Conservation (phyloP, 2,329 filamentous ascomycete genomes). For the Exophiala phaeomuriformis region DNA sequence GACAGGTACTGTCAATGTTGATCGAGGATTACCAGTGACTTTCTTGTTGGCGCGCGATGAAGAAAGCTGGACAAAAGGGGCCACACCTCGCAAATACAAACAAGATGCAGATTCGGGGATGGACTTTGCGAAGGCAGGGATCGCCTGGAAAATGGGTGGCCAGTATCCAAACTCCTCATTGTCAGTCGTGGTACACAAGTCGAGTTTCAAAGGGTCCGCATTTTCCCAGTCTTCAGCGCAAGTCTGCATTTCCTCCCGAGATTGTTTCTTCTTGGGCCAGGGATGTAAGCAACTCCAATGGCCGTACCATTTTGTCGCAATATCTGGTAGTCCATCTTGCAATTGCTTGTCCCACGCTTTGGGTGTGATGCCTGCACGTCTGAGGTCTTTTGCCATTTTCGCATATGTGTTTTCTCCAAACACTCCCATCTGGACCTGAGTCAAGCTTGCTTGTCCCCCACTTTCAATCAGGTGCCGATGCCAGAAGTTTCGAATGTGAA, state of each 20-base stretch:
- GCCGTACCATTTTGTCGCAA: conserved; percentile 22
- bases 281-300: conserved; percentile 34
- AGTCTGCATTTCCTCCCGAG: conserved; percentile 31
- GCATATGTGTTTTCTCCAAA: conserved; percentile 24
- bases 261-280: conserved; percentile 24
- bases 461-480: conserved; percentile 34
- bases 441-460: no score
- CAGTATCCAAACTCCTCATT: conserved; percentile 18
- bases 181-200: conserved; percentile 14
- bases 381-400: conserved; percentile 20
- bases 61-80: conserved; percentile 20
- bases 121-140: conserved; percentile 20
- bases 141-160: conserved; percentile 21
- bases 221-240: conserved; percentile 31
- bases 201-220: conserved; percentile 23
- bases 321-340: neutral
- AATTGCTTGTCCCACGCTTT: conserved; percentile 21
- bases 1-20: conserved; percentile 3
- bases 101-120: conserved; percentile 10
- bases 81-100: conserved; percentile 22
- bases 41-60: neutral
- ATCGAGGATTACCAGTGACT: neutral
- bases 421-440: conserved; percentile 3
- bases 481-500: conserved; percentile 40
- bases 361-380: conserved; percentile 12